Conservation (phyloP, 139 green algal genomes). For the Chlorella ohadii region DNA sequence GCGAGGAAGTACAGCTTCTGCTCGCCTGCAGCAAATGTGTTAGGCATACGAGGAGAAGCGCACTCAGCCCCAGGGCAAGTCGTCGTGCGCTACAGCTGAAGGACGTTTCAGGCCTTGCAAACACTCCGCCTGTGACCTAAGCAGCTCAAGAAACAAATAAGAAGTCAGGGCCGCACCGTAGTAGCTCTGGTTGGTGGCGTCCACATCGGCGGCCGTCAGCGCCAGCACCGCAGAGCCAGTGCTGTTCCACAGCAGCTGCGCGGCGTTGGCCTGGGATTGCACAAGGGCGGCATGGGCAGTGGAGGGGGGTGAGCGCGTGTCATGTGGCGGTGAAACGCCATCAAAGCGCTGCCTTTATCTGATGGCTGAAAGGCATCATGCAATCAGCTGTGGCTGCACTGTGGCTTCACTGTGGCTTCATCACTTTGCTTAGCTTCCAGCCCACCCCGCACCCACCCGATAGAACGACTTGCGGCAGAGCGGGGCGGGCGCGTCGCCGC, state of each 20-base stretch:
- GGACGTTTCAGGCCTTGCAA: too few relatives aligned
- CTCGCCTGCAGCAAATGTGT: conserved; percentile 59
- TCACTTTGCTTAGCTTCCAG: too few relatives aligned
- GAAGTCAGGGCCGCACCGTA: conserved; percentile 56
- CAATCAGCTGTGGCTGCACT: too few relatives aligned
- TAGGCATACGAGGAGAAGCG: neutral
- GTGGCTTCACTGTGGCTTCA: too few relatives aligned
- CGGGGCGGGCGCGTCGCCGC: conserved; percentile 48
- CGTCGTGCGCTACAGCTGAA: too few relatives aligned
- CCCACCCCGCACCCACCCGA: conserved; percentile 24
- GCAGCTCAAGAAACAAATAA: too few relatives aligned
- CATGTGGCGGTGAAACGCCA: too few relatives aligned
- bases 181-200: conserved; percentile 91
- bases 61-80: too few relatives aligned
- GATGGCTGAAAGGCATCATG: too few relatives aligned
- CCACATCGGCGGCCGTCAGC: conserved; percentile 85
- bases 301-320: too few relatives aligned
- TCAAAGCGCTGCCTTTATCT: too few relatives aligned
- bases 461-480: conserved; percentile 75
- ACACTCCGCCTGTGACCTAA: too few relatives aligned
- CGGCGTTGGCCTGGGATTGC: conserved; percentile 51
- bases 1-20: conserved; percentile 92
- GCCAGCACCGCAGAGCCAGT: conserved; percentile 80
- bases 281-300: conserved; percentile 2
- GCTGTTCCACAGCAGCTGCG: conserved; percentile 70